Evolutionary conservation across 805 yeast species (phyloP).

Genomic region (Candida piceae): DNA sequence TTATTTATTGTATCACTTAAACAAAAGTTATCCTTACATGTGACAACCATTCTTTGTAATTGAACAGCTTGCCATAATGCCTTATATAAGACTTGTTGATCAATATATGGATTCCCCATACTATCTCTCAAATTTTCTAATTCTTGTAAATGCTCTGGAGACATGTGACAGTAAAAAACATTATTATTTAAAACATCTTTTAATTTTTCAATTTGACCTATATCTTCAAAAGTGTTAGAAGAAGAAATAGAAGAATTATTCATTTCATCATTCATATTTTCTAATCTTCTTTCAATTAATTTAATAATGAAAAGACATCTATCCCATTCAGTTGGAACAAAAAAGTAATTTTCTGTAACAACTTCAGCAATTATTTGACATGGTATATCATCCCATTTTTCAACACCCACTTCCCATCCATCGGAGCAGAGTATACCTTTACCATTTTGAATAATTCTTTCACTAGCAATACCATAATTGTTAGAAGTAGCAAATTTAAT

Average conservation of each 20-base stretch:
- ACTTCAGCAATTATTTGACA: slow-evolving; percentile 37
- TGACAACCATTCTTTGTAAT: slow-evolving; percentile 36
- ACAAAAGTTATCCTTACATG: slow-evolving; percentile 23
- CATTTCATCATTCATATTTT: slow-evolving; percentile 1
- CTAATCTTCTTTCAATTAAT: slow-evolving; percentile 34
- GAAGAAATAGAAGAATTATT: no score
- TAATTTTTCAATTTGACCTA: slow-evolving; percentile 19
- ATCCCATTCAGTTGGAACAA: slow-evolving; percentile 53
- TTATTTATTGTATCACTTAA: slow-evolving; percentile 27
- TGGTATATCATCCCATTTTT: slow-evolving; percentile 46
- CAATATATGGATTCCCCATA: slow-evolving; percentile 34
- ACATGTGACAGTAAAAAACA: slow-evolving; percentile 43
- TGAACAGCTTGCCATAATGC: slow-evolving; percentile 47
- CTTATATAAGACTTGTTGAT: slow-evolving; percentile 34
- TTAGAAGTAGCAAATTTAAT: slow-evolving; percentile 38
- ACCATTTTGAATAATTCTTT: slow-evolving; percentile 39
- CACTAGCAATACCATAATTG: slow-evolving; percentile 44
- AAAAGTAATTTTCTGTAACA: slow-evolving; percentile 45
- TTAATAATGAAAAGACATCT: slow-evolving; percentile 43
- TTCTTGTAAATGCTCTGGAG: slow-evolving; percentile 42
- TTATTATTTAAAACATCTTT: slow-evolving; percentile 34
- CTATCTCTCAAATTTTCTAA: slow-evolving; percentile 36
- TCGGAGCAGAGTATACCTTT: slow-evolving; percentile 42
- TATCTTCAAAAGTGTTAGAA: slow-evolving; percentile 13
- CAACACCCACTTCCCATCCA: slow-evolving; percentile 44